A percentile compares a stretch with the other conserved stretches of the same genome.
These are phyloP conservation scores for Pleurotus tuber-regium DNA, from an alignment of 768 basidiomycete genomes.

Conservation along the genomic window DNA sequence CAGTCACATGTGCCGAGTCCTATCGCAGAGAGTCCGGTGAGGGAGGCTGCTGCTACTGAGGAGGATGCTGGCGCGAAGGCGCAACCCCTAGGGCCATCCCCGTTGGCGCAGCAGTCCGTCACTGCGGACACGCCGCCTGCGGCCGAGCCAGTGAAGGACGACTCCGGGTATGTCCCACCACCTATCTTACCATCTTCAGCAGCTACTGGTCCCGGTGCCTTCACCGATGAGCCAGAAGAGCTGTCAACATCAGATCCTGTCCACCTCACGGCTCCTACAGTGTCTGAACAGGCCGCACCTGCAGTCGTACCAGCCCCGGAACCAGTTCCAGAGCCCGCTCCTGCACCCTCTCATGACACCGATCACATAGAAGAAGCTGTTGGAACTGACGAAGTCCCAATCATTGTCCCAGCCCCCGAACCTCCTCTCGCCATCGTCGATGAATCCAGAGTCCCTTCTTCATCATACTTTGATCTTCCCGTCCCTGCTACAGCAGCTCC, in stretches of 20 bases:
- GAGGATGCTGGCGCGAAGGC: slow-evolving; percentile 26
- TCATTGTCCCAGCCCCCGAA: slow-evolving; percentile 9
- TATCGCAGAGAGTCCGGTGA: slow-evolving; percentile 66
- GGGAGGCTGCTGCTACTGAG: slow-evolving; percentile 45
- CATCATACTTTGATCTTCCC: slow-evolving; percentile 27
- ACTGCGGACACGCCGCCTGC: slow-evolving; percentile 10
- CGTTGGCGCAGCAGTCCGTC: slow-evolving; percentile 32
- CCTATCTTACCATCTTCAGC: slow-evolving; percentile 33
- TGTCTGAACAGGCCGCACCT: slow-evolving; percentile 7
- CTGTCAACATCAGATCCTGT: too few relatives aligned
- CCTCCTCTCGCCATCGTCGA: slow-evolving; percentile 23
- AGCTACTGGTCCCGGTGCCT: slow-evolving; percentile 45
- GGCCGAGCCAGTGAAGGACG: slow-evolving; percentile 8
- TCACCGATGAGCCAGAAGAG: slow-evolving; percentile 51
- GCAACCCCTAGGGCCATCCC: slow-evolving; percentile 38
- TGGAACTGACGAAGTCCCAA: slow-evolving; percentile 11
- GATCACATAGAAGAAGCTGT: slow-evolving; percentile 9
- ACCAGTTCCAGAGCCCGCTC: not conserved
- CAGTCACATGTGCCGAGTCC: slow-evolving; percentile 48
- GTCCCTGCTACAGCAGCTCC: slow-evolving; percentile 23
- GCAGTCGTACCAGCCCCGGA: not conserved
- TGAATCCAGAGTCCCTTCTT: slow-evolving; percentile 12
- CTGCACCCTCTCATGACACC: slow-evolving; percentile 3
- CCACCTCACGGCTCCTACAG: too few relatives aligned
- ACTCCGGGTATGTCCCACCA: slow-evolving; percentile 34